Evolutionary conservation across 352 stramenopile species (phyloP), one percentile per base, ranked within the genome.

Genomic region (Phytophthora tubulina): DNA sequence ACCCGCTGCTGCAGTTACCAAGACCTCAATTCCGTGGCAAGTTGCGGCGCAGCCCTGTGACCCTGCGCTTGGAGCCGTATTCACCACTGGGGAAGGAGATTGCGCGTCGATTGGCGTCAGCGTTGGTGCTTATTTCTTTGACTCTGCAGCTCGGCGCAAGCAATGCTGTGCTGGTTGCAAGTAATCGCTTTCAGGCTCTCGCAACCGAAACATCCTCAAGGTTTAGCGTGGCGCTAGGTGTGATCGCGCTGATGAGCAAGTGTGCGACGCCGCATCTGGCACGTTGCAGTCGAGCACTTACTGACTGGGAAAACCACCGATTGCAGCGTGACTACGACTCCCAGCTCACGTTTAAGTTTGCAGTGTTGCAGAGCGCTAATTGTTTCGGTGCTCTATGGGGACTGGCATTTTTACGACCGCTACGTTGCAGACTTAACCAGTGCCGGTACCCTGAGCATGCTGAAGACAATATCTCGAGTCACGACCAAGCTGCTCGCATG

Each of bases 291-390:
- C 38, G 53, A 57, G 41, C 52, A 0, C 84, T 93, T 41, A 92
- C 80, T 44, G 76, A 91, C 45, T 93, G 84, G 83, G 86, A 94
- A 53, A 94, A 95, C 61, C 82, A 93, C 70, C 81, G 79, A 33
- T 79, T 85, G n/a, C 84, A 90, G 63, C 58, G 76, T 9, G 73
- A 90, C 38, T 87, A 90, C 61, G 85, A 94, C 63, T 63, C 81
- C n/a, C 86, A 83, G 51, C 78, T 94, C 51, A 92, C 85, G 33
- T 86, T 95, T 63, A 94, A 94, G 67, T 93, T 75, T 53, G 80
- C 84, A 10, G 53, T 89, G 32, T 61, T 92, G 27, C 86, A 92
- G 64, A 90, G 82, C 1, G 82, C 75, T 10, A 95, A 95, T 58
- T 60, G 69, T 58, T 92, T 90, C 48, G 75, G 83, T 9, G 55